Evolutionary conservation across 83 land plant species (phyloP), one percentile per base, ranked within the genome.

Genomic region (Thuja plicata): DNA sequence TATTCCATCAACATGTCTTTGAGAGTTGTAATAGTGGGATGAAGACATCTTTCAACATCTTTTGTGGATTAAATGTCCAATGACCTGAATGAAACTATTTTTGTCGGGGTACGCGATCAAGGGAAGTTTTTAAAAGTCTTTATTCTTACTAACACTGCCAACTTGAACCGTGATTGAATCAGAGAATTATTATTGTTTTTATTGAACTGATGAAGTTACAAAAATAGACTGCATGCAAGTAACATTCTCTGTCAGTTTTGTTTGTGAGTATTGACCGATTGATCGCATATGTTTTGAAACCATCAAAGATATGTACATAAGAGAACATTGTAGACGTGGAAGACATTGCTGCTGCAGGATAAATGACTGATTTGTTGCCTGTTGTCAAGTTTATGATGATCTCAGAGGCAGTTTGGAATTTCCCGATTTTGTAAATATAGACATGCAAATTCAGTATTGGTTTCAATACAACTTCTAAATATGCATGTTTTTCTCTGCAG

Each of bases 401-500:
- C 34, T n/a, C 19, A 1, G 52, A 45, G 85, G 57, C 34, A 11
- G 17, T 48, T 30, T 46, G 85, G 57, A n/a, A 48, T 83, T 46
- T 46, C 48, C 57, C 35, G 13, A 83, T 45, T 17, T 9, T n/a
- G 15, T 83, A 45, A 83, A 83, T 83, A 83, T 45, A 27, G 7
- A 16, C 38, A 83, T 83, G 52, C 17, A 83, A 21, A 83, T 83
- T 41, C 45, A 43, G 8, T 19, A 16, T 46, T 46, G 50, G 50
- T 82, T 34, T 86, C 12, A 37, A 86, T 27, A 4, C 48, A 83
- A 83, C 48, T 86, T 32, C 34, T 86, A 35, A 86, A 54, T 57
- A 83, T 83, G 55, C 19, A 86, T 86, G 62, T 86, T 41, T 89
- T 85, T 37, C 41, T 35, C 85, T 90, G 88, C 90, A 98, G 99